Base-by-base conservation (phyloP, 2,329 filamentous ascomycete genomes). In the Fusarium foetens region DNA sequence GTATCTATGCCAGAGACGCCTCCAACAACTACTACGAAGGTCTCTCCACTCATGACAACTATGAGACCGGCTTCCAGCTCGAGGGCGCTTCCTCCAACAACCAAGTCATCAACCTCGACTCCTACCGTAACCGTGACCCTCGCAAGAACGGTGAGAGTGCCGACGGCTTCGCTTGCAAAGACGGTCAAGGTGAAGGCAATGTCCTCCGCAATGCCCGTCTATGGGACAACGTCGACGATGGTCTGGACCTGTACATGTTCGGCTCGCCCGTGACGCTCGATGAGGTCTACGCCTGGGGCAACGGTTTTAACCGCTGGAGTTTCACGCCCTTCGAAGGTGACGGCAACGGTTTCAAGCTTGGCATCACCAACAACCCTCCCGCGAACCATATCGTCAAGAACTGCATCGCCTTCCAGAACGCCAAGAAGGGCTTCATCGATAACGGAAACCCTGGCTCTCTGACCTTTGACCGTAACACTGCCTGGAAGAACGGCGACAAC, bases 141-240 rank as follows among this genome's bases (percentile, higher is more conserved):
- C 81, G 85, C 54, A 87, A 86, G 79, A 87, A 87, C 48, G 85
- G 85, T 19, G 85, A 87, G 75, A 84, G 82, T 42, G 85, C 85
- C 14, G 85, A 87, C 58, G 85, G 85, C 2, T 84, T 86, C 48
- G 85, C 81, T 4, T 83, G 81, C 74, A 87, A 87, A 73, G 81
- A 83, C 48, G 85, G 85, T 11, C 79, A 76, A 3, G 85, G 85
- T 6, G 80, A 80, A 25, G 85, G 85, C 13, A 87, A 87, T 55
- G 70, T 83, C 3, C 70, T 86, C 11, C 81, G 81, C 33, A 83
- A 83, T 10, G 82, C 84, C 0, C 81, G 85, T 23, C 79, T 86
- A 1, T 87, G 84, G 84, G 81, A 87, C 58, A 87, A 87, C 36
- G 85, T 86, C 11, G 85, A 87, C 42, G 85, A 87, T 58, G 85